Evolutionary conservation across 371 early-diverging fungal species (phyloP).

Genomic region (Haplosporangium sp.): DNA sequence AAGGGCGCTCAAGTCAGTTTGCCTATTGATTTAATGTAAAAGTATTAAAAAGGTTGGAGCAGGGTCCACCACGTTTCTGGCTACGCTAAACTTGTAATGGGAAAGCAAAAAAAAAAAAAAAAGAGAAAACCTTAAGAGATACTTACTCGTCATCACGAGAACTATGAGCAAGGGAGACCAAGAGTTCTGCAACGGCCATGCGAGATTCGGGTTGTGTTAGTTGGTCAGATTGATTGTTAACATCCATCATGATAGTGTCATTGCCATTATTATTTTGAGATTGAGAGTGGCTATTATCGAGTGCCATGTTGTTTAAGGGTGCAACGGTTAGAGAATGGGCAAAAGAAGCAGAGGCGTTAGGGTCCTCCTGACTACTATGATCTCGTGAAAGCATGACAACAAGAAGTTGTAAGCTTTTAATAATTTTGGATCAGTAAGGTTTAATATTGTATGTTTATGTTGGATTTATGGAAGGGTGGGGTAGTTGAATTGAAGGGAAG

Average conservation of each 20-base stretch:
- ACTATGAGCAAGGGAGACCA: constrained; percentile 38
- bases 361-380: constrained; percentile 26
- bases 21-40: constrained; percentile 1
- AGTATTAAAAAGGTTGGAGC: not conserved
- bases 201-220: constrained; percentile 33
- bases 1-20: not conserved
- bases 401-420: not conserved
- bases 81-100: not conserved
- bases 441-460: not conserved
- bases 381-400: constrained; percentile 27
- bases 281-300: not conserved
- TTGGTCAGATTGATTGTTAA: not conserved
- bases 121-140: not conserved
- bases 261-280: constrained; percentile 1
- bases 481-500: too few relatives aligned
- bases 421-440: not conserved
- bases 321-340: constrained; percentile 39
- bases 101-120: not conserved
- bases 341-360: constrained; percentile 27
- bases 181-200: constrained; percentile 43
- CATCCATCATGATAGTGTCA: constrained; percentile 14
- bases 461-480: too few relatives aligned
- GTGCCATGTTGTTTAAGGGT: constrained; percentile 20
- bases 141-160: constrained; percentile 15
- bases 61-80: constrained; percentile 3